Conservation (phyloP, 2,329 filamentous ascomycete genomes). For the Monosporascus sp. region DNA sequence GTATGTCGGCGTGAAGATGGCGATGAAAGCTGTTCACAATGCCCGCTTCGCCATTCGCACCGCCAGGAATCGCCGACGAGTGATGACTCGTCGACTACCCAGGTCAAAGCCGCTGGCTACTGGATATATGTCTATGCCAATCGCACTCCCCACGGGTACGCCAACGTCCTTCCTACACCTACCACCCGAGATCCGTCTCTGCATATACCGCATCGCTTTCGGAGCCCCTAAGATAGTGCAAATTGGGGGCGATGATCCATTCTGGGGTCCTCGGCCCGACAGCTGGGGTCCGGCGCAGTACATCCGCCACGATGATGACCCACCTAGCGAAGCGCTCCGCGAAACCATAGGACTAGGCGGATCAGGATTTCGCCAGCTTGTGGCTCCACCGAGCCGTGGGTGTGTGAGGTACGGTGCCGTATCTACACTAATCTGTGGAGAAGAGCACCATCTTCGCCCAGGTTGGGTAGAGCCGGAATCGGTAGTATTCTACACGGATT, state of each 20-base stretch:
- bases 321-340: slow-evolving; percentile 6
- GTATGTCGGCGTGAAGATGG: too few relatives aligned
- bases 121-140: background rate
- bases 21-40: too few relatives aligned
- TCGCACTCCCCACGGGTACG: background rate
- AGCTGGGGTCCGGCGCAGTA: slow-evolving; percentile 4
- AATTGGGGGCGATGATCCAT: background rate
- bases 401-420: slow-evolving; percentile 1
- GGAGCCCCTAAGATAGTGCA: slow-evolving; percentile 3
- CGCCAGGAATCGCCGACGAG: background rate
- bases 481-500: slow-evolving; percentile 1
- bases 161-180: slow-evolving; percentile 7
- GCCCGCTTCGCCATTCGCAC: too few relatives aligned
- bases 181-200: slow-evolving; percentile 7
- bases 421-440: slow-evolving; percentile 8
- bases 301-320: slow-evolving; percentile 9
- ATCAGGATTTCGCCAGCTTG: slow-evolving; percentile 2
- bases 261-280: slow-evolving; percentile 5
- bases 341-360: slow-evolving; percentile 6
- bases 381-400: slow-evolving; percentile 3
- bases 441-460: background rate
- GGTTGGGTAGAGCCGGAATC: background rate
- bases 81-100: slow-evolving; percentile 3
- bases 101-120: slow-evolving; percentile 8
- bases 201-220: slow-evolving; percentile 8